phyloP scores from a whole-genome alignment of 2,329 filamentous ascomycete genomes.

The Grosmannia serpens region DNA sequence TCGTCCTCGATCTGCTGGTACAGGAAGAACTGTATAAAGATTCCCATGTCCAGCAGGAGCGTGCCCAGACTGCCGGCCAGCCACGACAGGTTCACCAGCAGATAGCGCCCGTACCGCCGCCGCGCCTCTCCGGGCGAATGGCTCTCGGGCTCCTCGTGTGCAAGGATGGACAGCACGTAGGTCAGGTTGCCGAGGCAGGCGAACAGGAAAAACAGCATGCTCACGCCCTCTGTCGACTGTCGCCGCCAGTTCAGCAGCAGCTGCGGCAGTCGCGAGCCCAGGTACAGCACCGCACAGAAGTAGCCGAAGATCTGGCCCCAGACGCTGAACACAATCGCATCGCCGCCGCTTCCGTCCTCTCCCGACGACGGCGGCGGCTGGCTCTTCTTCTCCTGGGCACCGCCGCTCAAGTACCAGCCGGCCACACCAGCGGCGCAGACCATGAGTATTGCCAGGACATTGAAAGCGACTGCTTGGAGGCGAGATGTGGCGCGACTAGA shows the following conservation, averaged over 20 bases:
- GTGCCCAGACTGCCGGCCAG: conserved; percentile 81
- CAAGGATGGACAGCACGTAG: conserved; percentile 84
- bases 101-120: conserved; percentile 64
- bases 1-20: conserved; percentile 36
- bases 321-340: conserved; percentile 54
- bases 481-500: conserved; percentile 18
- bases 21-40: conserved; percentile 86
- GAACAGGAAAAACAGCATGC: conserved; percentile 91
- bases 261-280: conserved; percentile 82
- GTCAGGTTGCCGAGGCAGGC: conserved; percentile 92
- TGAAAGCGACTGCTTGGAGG: conserved; percentile 56
- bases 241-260: conserved; percentile 84
- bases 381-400: conserved; percentile 27
- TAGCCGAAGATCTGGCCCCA: conserved; percentile 90
- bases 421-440: conserved; percentile 73
- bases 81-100: conserved; percentile 87
- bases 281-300: conserved; percentile 78
- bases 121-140: conserved; percentile 45
- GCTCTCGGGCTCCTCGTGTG: conserved; percentile 62
- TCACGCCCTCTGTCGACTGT: conserved; percentile 87
- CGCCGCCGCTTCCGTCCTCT: conserved; percentile 20
- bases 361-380: conserved; percentile 25
- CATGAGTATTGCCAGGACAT: conserved; percentile 62
- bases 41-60: conserved; percentile 68
- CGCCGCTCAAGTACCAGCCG: conserved; percentile 69